Evolutionary conservation across 1,139 yeast species (phyloP), one percentile per base, ranked within the genome.

Genomic region (Hemisphaericaspora lyxosophila): DNA sequence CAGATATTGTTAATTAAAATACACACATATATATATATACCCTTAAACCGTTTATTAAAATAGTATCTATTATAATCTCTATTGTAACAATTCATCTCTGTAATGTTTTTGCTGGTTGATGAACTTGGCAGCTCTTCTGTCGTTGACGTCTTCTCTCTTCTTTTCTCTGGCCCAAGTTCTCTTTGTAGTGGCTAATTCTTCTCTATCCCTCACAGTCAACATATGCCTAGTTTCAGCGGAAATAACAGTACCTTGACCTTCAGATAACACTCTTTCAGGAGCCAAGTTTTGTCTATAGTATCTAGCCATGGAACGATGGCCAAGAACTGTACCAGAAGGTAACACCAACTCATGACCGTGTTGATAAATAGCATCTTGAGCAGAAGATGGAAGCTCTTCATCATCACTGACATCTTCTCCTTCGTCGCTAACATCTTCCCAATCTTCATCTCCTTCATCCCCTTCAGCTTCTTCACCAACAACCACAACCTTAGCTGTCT

Each of bases 171-270:
- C 75, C 97, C 96, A 89, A 7, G 74, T 78, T 56, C 86, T 75
- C 75, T 87, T 87, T 62, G 81, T 81, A 28, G 70, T 70, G 34
- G 81, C 78, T 36, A 79, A 66, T 41, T 75, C 76, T 47, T 73
- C 61, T 59, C 77, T 74, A 54, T 77, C 77, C 49, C 69, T 61
- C 35, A 76, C 66, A 25, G 69, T 59, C 47, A 80, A 68, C 67
- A 83, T 72, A 41, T 80, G 85, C 64, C 96, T 79, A 3, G 90
- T 78, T 57, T 90, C 97, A 2, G 96, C 97, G 24, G 97, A 95
- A 55, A 87, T 75, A 20, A 92, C 84, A 0, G 97, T 92, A 48
- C 95, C 94, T 65, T 88, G 96, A 34, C 96, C 97, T 58, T 89
- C 96, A 23, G 83, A 73, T 31, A 84, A 70, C 35, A 78, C 77